Evolutionary conservation across 2,329 filamentous ascomycete species (phyloP).

Genomic region (Xylariaceae sp.): DNA sequence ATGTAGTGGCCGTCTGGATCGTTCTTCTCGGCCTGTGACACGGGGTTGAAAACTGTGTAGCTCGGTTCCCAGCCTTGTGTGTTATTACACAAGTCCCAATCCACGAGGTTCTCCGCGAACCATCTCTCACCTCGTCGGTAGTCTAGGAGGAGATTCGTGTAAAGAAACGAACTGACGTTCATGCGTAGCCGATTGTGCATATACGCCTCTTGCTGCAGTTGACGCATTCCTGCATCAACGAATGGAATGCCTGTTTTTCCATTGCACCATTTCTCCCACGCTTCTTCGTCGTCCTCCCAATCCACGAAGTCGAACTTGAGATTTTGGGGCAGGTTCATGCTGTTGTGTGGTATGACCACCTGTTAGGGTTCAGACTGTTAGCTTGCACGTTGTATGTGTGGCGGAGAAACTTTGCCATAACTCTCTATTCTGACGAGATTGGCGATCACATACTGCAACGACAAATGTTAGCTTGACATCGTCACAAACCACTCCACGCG

Average conservation of each 20-base stretch:
- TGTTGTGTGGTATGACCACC: constrained; percentile 21
- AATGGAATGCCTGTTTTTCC: constrained; percentile 62
- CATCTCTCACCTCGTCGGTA: constrained; percentile 62
- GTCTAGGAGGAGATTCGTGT: constrained; percentile 61
- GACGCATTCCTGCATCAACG: constrained; percentile 65
- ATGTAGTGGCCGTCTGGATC: constrained; percentile 64
- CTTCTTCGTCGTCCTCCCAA: constrained; percentile 59
- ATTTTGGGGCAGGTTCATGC: constrained; percentile 73
- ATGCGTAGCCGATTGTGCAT: constrained; percentile 67
- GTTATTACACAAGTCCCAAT: constrained; percentile 59
- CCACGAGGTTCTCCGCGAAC: constrained; percentile 61
- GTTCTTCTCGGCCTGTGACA: constrained; percentile 65
- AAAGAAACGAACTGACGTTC: constrained; percentile 61
- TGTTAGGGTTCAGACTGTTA: no score
- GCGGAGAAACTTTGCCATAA: no score
- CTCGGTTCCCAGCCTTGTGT: constrained; percentile 70
- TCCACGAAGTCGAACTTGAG: constrained; percentile 63
- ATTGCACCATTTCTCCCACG: constrained; percentile 58
- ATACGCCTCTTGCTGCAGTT: constrained; percentile 52
- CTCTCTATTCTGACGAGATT: no score
- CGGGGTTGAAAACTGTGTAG: constrained; percentile 68
- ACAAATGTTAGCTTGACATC: no score
- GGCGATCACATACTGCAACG: no score
- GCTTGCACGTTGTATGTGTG: no score
- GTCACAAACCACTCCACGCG: no score